Conservation (phyloP, 2,329 filamentous ascomycete species). For the Mycosphaerella arachidis region DNA sequence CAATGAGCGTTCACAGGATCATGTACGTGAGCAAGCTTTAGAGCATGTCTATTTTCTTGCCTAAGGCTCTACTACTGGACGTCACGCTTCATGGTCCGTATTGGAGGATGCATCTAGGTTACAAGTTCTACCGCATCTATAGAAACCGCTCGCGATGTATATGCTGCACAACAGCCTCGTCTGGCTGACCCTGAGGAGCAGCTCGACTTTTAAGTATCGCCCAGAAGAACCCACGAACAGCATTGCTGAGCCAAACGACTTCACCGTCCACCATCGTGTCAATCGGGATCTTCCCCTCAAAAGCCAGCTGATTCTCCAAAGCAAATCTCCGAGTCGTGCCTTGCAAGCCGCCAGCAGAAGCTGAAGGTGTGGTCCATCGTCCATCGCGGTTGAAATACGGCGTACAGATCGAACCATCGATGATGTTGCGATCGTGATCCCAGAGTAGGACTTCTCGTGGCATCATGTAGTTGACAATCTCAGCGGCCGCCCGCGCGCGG, state of each 20-base stretch:
- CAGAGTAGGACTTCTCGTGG: conserved; percentile 70
- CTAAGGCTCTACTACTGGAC: not conserved
- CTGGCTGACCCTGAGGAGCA: not conserved
- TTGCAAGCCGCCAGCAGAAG: conserved; percentile 67
- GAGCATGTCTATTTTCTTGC: not conserved
- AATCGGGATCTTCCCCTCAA: conserved; percentile 59
- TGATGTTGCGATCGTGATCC: conserved; percentile 61
- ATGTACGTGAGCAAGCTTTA: not conserved
- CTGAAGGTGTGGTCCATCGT: conserved; percentile 74
- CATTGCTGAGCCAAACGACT: conserved; percentile 83
- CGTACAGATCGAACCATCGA: conserved; percentile 77
- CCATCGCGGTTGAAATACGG: conserved; percentile 72
- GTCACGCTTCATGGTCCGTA: not conserved
- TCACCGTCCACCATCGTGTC: conserved; percentile 66
- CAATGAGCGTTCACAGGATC: not conserved
- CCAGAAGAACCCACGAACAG: conserved; percentile 67
- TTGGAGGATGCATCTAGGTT: not conserved
- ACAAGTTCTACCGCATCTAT: not conserved
- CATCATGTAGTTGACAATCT: conserved; percentile 40
- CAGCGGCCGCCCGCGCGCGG: conserved; percentile 59
- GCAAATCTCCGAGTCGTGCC: conserved; percentile 82
- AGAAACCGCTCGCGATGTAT: conserved; percentile 1
- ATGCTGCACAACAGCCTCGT: not conserved
- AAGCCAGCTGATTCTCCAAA: conserved; percentile 62
- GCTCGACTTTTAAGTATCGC: conserved; percentile 19